A percentile compares a stretch with the other conserved stretches of the same genome.
Conservation (phyloP, 1,284 basidiomycete genomes). For the Cryptococcus deneoformans region DNA sequence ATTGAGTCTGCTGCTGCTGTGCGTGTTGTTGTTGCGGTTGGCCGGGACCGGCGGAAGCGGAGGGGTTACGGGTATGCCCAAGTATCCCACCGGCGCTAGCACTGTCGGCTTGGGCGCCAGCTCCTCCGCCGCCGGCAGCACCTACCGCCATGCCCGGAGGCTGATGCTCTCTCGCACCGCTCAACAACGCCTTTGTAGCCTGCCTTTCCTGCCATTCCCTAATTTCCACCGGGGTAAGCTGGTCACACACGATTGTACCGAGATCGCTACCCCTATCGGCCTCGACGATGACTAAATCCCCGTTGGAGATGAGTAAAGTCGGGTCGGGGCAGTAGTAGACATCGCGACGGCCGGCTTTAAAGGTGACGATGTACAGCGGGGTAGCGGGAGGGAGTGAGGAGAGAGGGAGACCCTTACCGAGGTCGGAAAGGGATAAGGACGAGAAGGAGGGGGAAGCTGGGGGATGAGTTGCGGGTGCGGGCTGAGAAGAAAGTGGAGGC, state of each 20-base stretch:
- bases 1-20: background rate
- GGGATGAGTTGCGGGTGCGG: conserved; percentile 21
- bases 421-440: conserved; percentile 57
- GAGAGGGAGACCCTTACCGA: conserved; percentile 87
- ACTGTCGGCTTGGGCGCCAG: conserved; percentile 22
- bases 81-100: background rate
- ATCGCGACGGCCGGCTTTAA: conserved; percentile 95
- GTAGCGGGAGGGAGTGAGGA: conserved; percentile 71
- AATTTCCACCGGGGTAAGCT: conserved; percentile 85
- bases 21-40: background rate
- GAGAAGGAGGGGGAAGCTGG: conserved; percentile 37
- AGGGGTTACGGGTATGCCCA: conserved; percentile 3
- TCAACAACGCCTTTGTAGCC: conserved; percentile 46
- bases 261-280: conserved; percentile 93
- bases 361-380: conserved; percentile 94
- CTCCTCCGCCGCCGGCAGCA: background rate
- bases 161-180: conserved; percentile 46
- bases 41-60: background rate
- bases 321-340: conserved; percentile 82
- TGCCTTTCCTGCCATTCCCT: conserved; percentile 82
- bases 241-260: conserved; percentile 84
- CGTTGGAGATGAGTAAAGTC: conserved; percentile 57
- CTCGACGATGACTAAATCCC: conserved; percentile 91
- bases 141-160: conserved; percentile 47
- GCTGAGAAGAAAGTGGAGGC: conserved; percentile 3